Base-by-base conservation (phyloP, 257 asterid genomes). In the Solanum corneliomulleri region DNA sequence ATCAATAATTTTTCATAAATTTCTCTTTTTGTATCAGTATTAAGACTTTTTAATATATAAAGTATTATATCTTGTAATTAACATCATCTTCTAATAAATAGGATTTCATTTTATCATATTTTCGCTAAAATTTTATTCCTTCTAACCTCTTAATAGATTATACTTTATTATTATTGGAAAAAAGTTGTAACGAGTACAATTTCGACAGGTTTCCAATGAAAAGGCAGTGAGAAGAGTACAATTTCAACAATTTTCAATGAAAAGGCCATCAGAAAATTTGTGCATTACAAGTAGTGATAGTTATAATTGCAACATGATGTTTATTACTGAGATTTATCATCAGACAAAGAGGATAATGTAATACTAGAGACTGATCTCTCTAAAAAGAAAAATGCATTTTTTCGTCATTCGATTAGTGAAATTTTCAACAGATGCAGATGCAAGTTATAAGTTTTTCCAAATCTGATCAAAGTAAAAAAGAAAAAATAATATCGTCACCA, bases 401-500 rank as follows among this genome's bases (percentile, higher is more conserved):
- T 39, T 74, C 9, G 3, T 23, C 56, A 21, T 9, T 23, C 21
- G 29, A 1, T 41, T 76, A n/a, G 58, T 74, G 82, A 52, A 74
- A 74, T 37, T 37, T 18, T 74, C 82, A 75, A 41, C 12, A 23
- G 47, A 75, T 75, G 35, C 33, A 41, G 35, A 12, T 39, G 83
- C 35, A 76, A 39, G 35, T 41, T 23, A 23, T n/a, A n/a, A 11
- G 9, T 75, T 39, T 37, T 69, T 1, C 64, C 35, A 23, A 35
- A 12, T 60, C 31, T 39, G 41, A 49, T 37, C 39, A 37, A 25
- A 45, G 33, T 66, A 13, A 13, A 80, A 20, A 37, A 41, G 6
- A 33, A 21, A 27, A 71, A 10, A 7, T 31, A 20, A 11, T 47
- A 70, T 70, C 75, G 60, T 91, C 93, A 91, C 95, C 95, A 92